Evolutionary conservation across 129 eudicot species (phyloP), one percentile per base, ranked within the genome.

Genomic region (Flaveria brownii): DNA sequence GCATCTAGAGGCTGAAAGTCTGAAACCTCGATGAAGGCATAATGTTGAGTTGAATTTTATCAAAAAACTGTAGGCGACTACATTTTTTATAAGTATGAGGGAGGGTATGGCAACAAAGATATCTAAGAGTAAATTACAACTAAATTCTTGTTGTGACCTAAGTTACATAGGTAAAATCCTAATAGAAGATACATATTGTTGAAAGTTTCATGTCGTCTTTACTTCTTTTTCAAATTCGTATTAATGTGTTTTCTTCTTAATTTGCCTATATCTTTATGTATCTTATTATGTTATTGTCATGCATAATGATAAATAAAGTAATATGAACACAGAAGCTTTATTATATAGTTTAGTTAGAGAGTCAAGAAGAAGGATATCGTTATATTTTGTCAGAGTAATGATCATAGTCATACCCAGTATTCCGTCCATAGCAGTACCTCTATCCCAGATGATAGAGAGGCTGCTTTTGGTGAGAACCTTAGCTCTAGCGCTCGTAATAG

Each of bases 21-120:
- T 30, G n/a, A 30, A 72, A 55, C 28, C 66, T 8, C 14, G 33
- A 18, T 72, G 65, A 52, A 33, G 49, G 66, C 66, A 18, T 54
- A 13, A 4, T 15, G 2, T 69, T 18, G 20, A 69, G 36, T 69
- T 25, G 9, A 5, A 36, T 36, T 36, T 36, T 36, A 36, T 36
- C 41, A 36, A 36, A 7, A 36, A 36, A 36, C 41, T 36, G 4
- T 51, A 51, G 18, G 20, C n/a, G 16, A 51, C 20, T 14, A 51
- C 20, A 15, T 36, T 51, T 51, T 51, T 2, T 12, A 4, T 14
- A 49, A 49, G 54, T 49, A 12, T 14, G 54, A 49, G 41, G 15
- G 16, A 12, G 16, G 15, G 54, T 49, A 49, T 49, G 17, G 4
- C 17, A 49, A 45, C 54, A 14, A 49, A 49, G n/a, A 49, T 49